Conservation (phyloP, 2,329 filamentous ascomycete species). For the Aureobasidium pullulans region DNA sequence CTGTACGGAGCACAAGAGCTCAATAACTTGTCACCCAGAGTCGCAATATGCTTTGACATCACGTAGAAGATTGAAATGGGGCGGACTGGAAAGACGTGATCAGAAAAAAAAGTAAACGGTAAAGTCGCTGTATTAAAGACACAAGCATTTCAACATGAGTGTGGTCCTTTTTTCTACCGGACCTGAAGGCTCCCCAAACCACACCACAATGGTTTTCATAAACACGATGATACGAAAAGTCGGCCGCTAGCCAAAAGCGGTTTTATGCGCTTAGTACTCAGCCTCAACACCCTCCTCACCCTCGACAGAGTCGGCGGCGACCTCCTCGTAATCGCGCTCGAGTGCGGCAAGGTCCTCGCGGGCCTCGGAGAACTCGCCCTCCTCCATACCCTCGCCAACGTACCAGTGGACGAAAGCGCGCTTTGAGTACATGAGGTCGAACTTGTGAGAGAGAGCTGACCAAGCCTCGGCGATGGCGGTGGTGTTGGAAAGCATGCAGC, state of each 20-base stretch:
- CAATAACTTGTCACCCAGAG: too few species aligned
- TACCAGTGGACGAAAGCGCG: conserved; percentile 99
- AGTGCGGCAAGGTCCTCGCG: conserved; percentile 97
- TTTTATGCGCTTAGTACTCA: conserved; percentile 64
- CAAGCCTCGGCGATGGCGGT: conserved; percentile 98
- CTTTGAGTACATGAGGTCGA: conserved; percentile 99
- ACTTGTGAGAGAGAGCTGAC: conserved; percentile 94
- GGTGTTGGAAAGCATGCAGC: conserved; percentile 98
- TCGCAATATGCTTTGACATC: neutral
- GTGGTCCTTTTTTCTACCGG: conserved; percentile 16
- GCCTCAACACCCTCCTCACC: conserved; percentile 77
- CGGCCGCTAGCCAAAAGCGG: conserved; percentile 11
- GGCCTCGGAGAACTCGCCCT: conserved; percentile 98
- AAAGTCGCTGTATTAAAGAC: conserved; percentile 15
- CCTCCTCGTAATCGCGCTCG: conserved; percentile 98
- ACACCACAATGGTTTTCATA: conserved; percentile 15
- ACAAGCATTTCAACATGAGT: conserved; percentile 16
- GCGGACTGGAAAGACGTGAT: neutral
- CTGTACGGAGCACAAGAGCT: neutral
- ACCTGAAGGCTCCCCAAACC: conserved; percentile 8
- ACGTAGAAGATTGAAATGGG: neutral
- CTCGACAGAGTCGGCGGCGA: conserved; percentile 87
- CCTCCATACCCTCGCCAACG: conserved; percentile 99
- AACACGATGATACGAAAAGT: conserved; percentile 17
- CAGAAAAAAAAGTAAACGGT: conserved; percentile 9